phyloP scores from a whole-genome alignment of 2,329 filamentous ascomycete genomes.

The Alternaria brassicicola region DNA sequence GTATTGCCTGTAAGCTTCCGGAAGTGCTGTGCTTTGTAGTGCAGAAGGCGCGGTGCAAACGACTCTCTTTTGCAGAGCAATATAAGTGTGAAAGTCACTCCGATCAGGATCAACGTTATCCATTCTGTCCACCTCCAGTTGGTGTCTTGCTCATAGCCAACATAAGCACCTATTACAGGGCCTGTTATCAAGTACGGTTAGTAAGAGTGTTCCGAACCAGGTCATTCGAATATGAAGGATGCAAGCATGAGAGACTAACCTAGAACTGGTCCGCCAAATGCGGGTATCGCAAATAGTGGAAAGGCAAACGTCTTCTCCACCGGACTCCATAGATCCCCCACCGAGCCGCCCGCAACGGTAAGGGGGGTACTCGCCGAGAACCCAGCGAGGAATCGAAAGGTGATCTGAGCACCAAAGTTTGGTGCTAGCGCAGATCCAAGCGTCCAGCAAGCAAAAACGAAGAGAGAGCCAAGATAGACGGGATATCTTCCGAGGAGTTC shows the following conservation, averaged over 20 bases:
- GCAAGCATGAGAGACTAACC: slow-evolving; percentile 1
- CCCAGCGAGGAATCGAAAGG: slow-evolving; percentile 58
- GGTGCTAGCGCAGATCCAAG: slow-evolving; percentile 44
- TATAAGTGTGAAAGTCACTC: slow-evolving; percentile 15
- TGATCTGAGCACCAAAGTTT: slow-evolving; percentile 57
- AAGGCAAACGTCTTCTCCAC: slow-evolving; percentile 34
- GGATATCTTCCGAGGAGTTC: slow-evolving; percentile 53
- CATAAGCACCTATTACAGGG: slow-evolving; percentile 51
- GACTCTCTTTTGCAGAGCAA: slow-evolving; percentile 30
- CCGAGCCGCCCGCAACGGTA: slow-evolving; percentile 25
- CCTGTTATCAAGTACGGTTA: slow-evolving; percentile 37
- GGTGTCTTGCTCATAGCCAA: slow-evolving; percentile 22
- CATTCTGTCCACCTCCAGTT: slow-evolving; percentile 39
- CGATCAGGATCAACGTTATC: slow-evolving; percentile 32
- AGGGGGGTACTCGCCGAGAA: slow-evolving; percentile 52
- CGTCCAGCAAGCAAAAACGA: slow-evolving; percentile 41
- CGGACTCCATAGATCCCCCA: slow-evolving; percentile 28
- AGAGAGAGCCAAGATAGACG: slow-evolving; percentile 43
- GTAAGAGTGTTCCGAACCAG: neutral
- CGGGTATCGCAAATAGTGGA: slow-evolving; percentile 31
- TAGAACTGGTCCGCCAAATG: slow-evolving; percentile 22
- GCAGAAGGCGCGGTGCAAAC: slow-evolving; percentile 26
- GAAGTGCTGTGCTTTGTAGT: slow-evolving; percentile 46
- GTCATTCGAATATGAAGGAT: neutral
- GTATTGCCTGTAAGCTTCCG: slow-evolving; percentile 45